Evolutionary conservation across 192 early-diverging fungal genomes (phyloP).

Genomic region (Podochytrium sp.): DNA sequence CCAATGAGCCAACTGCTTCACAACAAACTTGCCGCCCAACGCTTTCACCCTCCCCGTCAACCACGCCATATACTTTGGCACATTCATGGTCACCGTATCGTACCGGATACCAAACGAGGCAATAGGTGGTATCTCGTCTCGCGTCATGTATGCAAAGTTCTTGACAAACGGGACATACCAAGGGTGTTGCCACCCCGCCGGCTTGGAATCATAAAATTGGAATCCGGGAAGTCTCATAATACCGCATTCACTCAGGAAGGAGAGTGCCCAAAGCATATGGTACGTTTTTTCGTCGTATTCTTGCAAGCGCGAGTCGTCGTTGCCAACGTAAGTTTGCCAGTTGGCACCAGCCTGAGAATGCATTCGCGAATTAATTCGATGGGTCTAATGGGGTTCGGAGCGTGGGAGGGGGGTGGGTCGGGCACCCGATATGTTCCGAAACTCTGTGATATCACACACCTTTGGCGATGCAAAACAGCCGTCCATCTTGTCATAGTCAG

Average conservation of each 20-base stretch:
- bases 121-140: conserved; percentile 54
- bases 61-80: conserved; percentile 69
- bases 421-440: no score
- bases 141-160: conserved; percentile 20
- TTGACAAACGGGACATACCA: conserved; percentile 63
- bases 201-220: conserved; percentile 62
- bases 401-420: not conserved
- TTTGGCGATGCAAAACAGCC: conserved; percentile 19
- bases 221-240: conserved; percentile 54
- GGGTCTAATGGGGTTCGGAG: not conserved
- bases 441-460: conserved; percentile 13
- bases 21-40: conserved; percentile 57
- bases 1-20: conserved; percentile 34
- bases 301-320: conserved; percentile 46
- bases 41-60: conserved; percentile 55
- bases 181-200: conserved; percentile 58
- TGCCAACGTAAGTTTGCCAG: conserved; percentile 61
- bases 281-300: conserved; percentile 18
- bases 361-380: conserved; percentile 35
- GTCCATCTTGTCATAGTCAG: conserved; percentile 33
- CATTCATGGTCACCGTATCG: conserved; percentile 62
- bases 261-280: conserved; percentile 2
- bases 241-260: conserved; percentile 36
- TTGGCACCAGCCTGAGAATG: conserved; percentile 68
- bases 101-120: conserved; percentile 59